Percentiles rank a stretch among this genome's conserved stretches.
phyloP scores from a whole-genome alignment of 805 yeast genomes.

The Vanderwaltozyma tropicalis region DNA sequence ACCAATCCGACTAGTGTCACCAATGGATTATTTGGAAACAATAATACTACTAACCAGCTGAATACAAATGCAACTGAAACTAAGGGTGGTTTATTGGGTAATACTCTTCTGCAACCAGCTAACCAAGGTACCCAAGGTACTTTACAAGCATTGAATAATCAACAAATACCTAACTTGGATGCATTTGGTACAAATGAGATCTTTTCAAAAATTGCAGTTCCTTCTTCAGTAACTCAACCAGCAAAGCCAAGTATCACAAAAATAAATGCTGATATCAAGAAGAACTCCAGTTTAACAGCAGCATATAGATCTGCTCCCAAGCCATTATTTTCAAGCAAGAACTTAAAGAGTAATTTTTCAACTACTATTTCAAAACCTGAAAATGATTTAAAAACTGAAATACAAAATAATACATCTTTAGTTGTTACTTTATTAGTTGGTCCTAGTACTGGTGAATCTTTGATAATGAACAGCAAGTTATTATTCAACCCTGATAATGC shows the following conservation, averaged over 20 bases:
- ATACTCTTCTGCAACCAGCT: constrained; percentile 4
- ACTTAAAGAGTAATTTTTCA: background rate
- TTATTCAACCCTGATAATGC: constrained; percentile 25
- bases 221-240: constrained; percentile 28
- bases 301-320: constrained; percentile 59
- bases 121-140: too few species aligned
- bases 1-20: constrained; percentile 5
- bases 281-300: constrained; percentile 47
- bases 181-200: background rate
- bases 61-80: constrained; percentile 8
- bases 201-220: constrained; percentile 33
- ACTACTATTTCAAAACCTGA: background rate
- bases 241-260: constrained; percentile 41
- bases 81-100: constrained; percentile 35
- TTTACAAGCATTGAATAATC: background rate
- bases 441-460: constrained; percentile 8
- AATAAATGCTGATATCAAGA: constrained; percentile 38
- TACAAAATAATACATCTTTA: background rate
- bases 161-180: background rate
- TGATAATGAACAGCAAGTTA: constrained; percentile 4
- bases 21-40: constrained; percentile 32
- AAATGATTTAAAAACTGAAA: background rate
- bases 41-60: constrained; percentile 5
- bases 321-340: constrained; percentile 35
- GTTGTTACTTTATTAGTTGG: background rate